These are phyloP conservation scores for Exophiala mesophila DNA, from an alignment of 2,329 filamentous ascomycete genomes.

Conservation along the genomic window DNA sequence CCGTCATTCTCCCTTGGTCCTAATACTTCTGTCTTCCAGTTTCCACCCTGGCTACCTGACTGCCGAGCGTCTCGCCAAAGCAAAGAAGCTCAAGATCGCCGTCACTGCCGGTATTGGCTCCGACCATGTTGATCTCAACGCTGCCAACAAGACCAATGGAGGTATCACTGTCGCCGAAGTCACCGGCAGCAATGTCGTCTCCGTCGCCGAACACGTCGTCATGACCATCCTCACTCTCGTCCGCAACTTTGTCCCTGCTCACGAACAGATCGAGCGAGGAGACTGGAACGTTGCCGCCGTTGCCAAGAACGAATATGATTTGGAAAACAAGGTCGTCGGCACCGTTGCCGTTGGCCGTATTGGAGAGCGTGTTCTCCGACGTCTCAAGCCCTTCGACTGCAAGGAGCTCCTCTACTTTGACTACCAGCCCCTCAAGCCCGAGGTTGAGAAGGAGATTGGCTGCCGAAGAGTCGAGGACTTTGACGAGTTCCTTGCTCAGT, in stretches of 20 bases:
- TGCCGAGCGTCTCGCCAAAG: constrained; percentile 90
- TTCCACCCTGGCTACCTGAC: constrained; percentile 99
- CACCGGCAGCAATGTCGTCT: constrained; percentile 96
- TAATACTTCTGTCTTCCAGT: constrained; percentile 45
- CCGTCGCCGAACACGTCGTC: constrained; percentile 96
- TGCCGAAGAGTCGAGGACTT: constrained; percentile 81
- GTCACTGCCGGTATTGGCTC: constrained; percentile 97
- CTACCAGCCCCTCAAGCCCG: constrained; percentile 86
- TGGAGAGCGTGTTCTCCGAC: constrained; percentile 92
- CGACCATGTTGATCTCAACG: constrained; percentile 95
- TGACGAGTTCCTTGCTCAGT: constrained; percentile 91
- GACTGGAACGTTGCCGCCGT: constrained; percentile 95
- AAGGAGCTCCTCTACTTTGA: constrained; percentile 99
- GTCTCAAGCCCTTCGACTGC: constrained; percentile 97
- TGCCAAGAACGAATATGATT: constrained; percentile 97
- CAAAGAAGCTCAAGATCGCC: constrained; percentile 98
- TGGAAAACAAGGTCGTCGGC: constrained; percentile 95
- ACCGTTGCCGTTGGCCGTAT: constrained; percentile 97
- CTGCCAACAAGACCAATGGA: constrained; percentile 96
- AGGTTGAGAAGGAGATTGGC: constrained; percentile 92
- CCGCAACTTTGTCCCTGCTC: constrained; percentile 97
- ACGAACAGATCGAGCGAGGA: constrained; percentile 83
- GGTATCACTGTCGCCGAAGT: constrained; percentile 97
- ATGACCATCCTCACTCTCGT: constrained; percentile 97
- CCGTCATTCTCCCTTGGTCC: too few relatives aligned